These are phyloP conservation scores for Debaryomyces prosopidis DNA, from an alignment of 805 yeast genomes.

Conservation along the genomic window DNA sequence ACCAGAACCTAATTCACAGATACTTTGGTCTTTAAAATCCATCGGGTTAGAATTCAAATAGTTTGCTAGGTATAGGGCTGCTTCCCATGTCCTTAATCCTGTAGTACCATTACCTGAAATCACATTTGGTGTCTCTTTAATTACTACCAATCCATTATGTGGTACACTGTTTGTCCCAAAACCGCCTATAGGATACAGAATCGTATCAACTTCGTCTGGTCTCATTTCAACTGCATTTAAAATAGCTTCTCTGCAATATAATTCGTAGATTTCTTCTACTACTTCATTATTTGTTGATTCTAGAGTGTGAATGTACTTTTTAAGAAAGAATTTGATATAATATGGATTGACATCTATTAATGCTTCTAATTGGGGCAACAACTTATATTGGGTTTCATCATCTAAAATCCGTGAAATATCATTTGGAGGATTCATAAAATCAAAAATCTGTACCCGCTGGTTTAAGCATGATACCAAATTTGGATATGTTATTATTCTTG, in stretches of 20 bases:
- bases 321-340: constrained; percentile 50
- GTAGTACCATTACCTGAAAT: constrained; percentile 81
- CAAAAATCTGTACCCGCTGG: constrained; percentile 18
- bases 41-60: constrained; percentile 33
- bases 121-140: constrained; percentile 62
- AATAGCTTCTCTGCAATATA: constrained; percentile 31
- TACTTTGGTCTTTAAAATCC: constrained; percentile 22
- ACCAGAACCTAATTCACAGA: constrained; percentile 85
- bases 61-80: constrained; percentile 66
- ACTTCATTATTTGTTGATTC: constrained; percentile 34
- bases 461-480: constrained; percentile 5
- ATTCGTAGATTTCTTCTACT: constrained; percentile 44
- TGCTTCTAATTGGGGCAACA: constrained; percentile 17
- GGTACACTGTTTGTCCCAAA: constrained; percentile 11
- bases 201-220: constrained; percentile 39
- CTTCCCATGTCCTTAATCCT: constrained; percentile 93
- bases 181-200: constrained; percentile 34
- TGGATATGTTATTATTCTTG: background rate
- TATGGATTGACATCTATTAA: constrained; percentile 44
- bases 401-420: constrained; percentile 4
- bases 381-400: constrained; percentile 17
- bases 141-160: constrained; percentile 24
- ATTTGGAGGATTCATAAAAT: constrained; percentile 11
- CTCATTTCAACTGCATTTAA: constrained; percentile 29
- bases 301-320: constrained; percentile 35